Evolutionary conservation across 2,329 filamentous ascomycete species (phyloP).

Genomic region (Fusarium sp.): DNA sequence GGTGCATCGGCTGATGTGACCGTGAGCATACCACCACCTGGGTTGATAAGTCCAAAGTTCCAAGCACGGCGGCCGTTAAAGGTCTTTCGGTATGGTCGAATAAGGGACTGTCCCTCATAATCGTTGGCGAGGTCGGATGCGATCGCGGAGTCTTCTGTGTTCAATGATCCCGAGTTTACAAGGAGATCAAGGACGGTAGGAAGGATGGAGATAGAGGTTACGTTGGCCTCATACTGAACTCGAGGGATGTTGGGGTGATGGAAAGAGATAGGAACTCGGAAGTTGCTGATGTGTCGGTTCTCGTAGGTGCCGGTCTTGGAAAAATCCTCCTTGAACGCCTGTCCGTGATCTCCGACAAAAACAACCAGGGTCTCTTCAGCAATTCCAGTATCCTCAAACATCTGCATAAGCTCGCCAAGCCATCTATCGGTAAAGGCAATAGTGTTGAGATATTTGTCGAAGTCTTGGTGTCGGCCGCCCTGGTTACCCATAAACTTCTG

Average conservation of each 20-base stretch:
- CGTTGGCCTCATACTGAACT: slow-evolving; percentile 46
- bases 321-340: slow-evolving; percentile 49
- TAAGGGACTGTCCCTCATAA: slow-evolving; percentile 50
- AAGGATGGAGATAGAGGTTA: slow-evolving; percentile 48
- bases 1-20: slow-evolving; percentile 49
- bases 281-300: slow-evolving; percentile 48
- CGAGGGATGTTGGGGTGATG: slow-evolving; percentile 49
- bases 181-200: slow-evolving; percentile 51
- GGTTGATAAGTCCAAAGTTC: slow-evolving; percentile 52
- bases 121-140: slow-evolving; percentile 46
- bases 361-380: slow-evolving; percentile 50
- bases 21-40: slow-evolving; percentile 49
- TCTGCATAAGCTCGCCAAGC: slow-evolving; percentile 48
- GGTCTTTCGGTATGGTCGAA: slow-evolving; percentile 42
- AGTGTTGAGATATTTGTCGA: slow-evolving; percentile 50
- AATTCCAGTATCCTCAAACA: slow-evolving; percentile 48
- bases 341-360: slow-evolving; percentile 50
- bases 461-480: slow-evolving; percentile 41
- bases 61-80: slow-evolving; percentile 44
- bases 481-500: slow-evolving; percentile 42
- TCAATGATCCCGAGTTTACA: slow-evolving; percentile 47
- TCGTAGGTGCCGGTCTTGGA: slow-evolving; percentile 49
- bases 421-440: slow-evolving; percentile 48
- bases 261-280: slow-evolving; percentile 49
- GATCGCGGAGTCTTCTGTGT: slow-evolving; percentile 34